Evolutionary conservation across 2,329 filamentous ascomycete genomes (phyloP), one percentile per base, ranked within the genome.

Genomic region (Colletotrichum tofieldiae): DNA sequence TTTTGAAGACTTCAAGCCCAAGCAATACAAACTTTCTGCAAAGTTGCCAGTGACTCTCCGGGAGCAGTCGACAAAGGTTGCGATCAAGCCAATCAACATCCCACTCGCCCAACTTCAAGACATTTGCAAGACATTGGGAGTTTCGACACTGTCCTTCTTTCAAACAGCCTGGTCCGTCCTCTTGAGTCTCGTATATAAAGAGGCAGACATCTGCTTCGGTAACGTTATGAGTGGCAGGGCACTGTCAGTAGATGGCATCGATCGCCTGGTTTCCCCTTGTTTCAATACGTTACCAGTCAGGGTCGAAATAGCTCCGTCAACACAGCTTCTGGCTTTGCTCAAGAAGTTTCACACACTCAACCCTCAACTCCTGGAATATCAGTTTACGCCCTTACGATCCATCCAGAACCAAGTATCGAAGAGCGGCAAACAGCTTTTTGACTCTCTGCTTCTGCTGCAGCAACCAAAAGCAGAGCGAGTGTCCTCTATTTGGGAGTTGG

Each of bases 271-370:
- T n/a, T 94, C 94, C 0, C 95, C 95, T 0, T 97, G 94, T 79
- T 98, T 98, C 85, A 98, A 98, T 78, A 97, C 95, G 0, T 82
- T 98, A 16, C 94, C 95, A 0, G 78, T 95, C 1, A 89, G 94
- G 35, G 82, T 90, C 20, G 82, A 90, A 41, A 73, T 93, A 12
- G 81, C 85, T 1, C 78, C 78, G 3, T 79, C 79, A 2, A 83
- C 80, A 0, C 87, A 86, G 20, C 91, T 91, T 68, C 76, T 85
- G 0, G 87, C 91, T 6, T 78, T 95, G 14, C 82, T 93, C 35
- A 88, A 87, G 68, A 79, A 83, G 2, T 85, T 94, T 2, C 92
- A 95, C 63, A 81, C 81, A 0, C 79, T 90, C 35, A 95, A 93
- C 77, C 82, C 89, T 0, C 85, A 91, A 0, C 81, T 91, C 2